Percentiles rank a stretch among this genome's conserved stretches.
Evolutionary conservation across 306 rosid genomes (phyloP).

Genomic region (Amphicarpaea edgeworthii): DNA sequence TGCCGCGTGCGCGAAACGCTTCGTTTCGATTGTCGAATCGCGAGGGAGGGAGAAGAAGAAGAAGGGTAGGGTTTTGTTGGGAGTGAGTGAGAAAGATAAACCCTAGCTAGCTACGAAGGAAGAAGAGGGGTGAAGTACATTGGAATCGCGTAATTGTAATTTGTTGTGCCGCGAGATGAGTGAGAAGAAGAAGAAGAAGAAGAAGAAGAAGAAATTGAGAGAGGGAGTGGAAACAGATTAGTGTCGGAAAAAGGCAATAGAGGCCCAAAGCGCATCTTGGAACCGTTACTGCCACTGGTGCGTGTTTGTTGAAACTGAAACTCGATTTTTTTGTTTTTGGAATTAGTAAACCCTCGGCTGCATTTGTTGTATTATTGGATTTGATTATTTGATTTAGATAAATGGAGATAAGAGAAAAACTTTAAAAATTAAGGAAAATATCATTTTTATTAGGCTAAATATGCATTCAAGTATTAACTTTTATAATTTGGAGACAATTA

Average conservation of each 20-base stretch:
- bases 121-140: background rate
- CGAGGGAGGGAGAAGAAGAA: background rate
- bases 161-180: background rate
- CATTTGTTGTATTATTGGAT: too few species aligned
- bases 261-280: background rate
- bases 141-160: background rate
- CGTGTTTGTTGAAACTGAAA: background rate
- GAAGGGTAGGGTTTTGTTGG: slow-evolving; percentile 36
- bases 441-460: too few species aligned
- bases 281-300: background rate
- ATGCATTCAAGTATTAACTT: too few species aligned
- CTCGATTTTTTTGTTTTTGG: too few species aligned
- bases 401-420: too few species aligned
- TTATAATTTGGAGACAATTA: too few species aligned
- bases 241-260: background rate
- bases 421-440: too few species aligned
- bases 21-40: background rate
- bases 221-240: slow-evolving; percentile 11
- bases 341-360: background rate
- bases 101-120: slow-evolving; percentile 16
- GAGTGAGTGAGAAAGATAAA: slow-evolving; percentile 8
- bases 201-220: background rate
- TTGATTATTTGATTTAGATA: too few species aligned
- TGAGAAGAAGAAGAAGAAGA: slow-evolving; percentile 24
- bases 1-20: background rate